Evolutionary conservation across 2,329 filamentous ascomycete species (phyloP).

Genomic region (Colletotrichum karsti): DNA sequence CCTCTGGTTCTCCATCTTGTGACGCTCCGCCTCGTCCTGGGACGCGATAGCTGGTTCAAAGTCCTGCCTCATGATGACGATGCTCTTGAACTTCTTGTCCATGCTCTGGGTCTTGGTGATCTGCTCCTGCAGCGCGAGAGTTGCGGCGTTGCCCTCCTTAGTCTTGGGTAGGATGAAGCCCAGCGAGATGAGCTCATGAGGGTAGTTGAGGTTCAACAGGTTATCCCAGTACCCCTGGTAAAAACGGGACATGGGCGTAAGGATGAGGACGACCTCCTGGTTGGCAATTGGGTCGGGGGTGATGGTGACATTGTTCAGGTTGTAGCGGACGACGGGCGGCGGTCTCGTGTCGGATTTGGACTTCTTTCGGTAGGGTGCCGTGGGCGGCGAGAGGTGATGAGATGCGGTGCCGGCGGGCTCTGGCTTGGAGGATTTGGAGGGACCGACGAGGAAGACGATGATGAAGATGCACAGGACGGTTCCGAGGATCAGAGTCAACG

Average conservation of each 20-base stretch:
- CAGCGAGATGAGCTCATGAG: conserved; percentile 92
- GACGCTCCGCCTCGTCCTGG: conserved; percentile 87
- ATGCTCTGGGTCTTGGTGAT: conserved; percentile 88
- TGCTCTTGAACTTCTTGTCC: conserved; percentile 85
- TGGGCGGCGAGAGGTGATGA: conserved; percentile 53
- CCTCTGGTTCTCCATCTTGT: conserved; percentile 93
- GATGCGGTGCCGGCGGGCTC: conserved; percentile 56
- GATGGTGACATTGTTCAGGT: conserved; percentile 94
- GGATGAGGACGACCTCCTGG: conserved; percentile 85
- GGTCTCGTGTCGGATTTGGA: conserved; percentile 67
- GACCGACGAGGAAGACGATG: conserved; percentile 69
- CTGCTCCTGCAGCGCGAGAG: conserved; percentile 81
- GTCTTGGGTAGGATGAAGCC: conserved; percentile 97
- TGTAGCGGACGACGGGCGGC: conserved; percentile 90
- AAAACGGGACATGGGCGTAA: conserved; percentile 93
- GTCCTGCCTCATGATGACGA: conserved; percentile 95
- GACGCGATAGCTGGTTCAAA: conserved; percentile 83
- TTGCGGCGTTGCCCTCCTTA: conserved; percentile 89
- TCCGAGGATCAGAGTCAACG: conserved; percentile 78
- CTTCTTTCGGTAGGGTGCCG: conserved; percentile 53
- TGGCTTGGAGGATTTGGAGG: conserved; percentile 55
- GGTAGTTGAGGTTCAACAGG: conserved; percentile 82
- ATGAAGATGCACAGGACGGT: conserved; percentile 77
- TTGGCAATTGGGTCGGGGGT: conserved; percentile 79
- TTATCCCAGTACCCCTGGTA: conserved; percentile 98